phyloP scores from a whole-genome alignment of 768 basidiomycete genomes.

The Suillus sp. region DNA sequence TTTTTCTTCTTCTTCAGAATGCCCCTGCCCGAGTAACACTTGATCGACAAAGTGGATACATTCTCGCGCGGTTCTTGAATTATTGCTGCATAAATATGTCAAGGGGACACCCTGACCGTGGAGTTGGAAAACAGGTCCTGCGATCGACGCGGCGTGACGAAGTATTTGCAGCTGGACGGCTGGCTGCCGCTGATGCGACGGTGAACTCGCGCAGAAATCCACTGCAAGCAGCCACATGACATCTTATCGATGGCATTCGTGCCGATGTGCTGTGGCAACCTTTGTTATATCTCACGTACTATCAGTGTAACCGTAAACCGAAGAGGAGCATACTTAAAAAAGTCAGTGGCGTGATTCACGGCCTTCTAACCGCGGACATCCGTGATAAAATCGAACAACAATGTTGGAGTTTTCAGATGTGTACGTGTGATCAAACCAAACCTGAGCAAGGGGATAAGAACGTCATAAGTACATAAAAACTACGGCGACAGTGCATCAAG shows the following conservation, averaged over 20 bases:
- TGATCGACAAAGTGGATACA: background rate
- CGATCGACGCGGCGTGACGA: slow-evolving; percentile 5
- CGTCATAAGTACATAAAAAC: slow-evolving; percentile 32
- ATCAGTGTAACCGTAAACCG: slow-evolving; percentile 1
- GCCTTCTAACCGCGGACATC: slow-evolving; percentile 33
- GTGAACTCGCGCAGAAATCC: background rate
- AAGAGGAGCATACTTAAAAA: slow-evolving; percentile 2
- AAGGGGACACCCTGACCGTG: slow-evolving; percentile 2
- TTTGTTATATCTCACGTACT: background rate
- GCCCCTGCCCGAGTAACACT: background rate
- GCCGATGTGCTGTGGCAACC: slow-evolving; percentile 1
- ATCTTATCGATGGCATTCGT: slow-evolving; percentile 3
- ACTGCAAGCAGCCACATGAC: background rate
- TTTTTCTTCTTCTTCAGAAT: background rate
- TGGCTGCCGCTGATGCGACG: background rate
- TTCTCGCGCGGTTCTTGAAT: background rate
- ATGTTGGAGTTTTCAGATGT: background rate
- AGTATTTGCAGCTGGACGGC: background rate
- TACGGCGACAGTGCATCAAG: slow-evolving; percentile 25
- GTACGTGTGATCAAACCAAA: slow-evolving; percentile 9
- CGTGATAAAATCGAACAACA: slow-evolving; percentile 17
- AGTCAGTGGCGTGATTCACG: slow-evolving; percentile 2
- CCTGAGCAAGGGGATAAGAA: slow-evolving; percentile 11
- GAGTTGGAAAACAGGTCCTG: background rate
- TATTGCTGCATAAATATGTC: background rate